Base-by-base conservation (phyloP, 352 stramenopile genomes). In the Globisporangium recalcitrans region DNA sequence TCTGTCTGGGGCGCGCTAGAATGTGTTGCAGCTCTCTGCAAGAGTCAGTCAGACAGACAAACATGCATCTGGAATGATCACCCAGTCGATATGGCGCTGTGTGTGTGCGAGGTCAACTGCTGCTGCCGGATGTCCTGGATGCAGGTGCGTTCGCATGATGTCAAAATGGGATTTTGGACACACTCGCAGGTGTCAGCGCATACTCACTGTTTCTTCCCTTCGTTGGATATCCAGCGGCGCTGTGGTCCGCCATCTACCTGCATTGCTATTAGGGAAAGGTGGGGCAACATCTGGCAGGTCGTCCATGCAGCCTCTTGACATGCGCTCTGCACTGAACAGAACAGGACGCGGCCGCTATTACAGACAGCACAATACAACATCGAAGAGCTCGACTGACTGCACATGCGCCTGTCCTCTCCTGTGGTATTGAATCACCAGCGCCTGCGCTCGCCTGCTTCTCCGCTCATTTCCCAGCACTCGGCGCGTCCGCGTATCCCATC, bases 251-350 rank as follows among this genome's bases (percentile, higher is more conserved):
- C 36, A 9, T 8, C 36, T 13, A 1, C 16, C 32, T 38, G 36
- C 36, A 36, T 13, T 31, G 44, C 2, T 8, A 52, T 1, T 14
- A 52, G 55, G 57, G 32, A 63, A 63, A 63, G 58, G 58, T 56
- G 21, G 46, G 58, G 58, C 58, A 49, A 26, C 54, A 60, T 19
- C 36, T 60, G 54, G 54, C 24, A 14, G 19, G 49, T 42, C 51
- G 51, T 57, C 29, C 27, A 57, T 16, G 24, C 48, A 22, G 48
- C 49, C 26, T 36, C 31, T 55, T 55, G 27, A 53, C 47, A 27
- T 21, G 49, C 51, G 36, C 29, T 57, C 19, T 16, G 32, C 34
- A 4, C 52, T 59, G 31, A 14, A 59, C 38, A 31, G 54, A 60
- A 46, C 32, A 46, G 16, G 38, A 22, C 38, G 2, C 19, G 16